A percentile compares a stretch with the other conserved stretches of the same genome.
phyloP scores from a whole-genome alignment of 139 green algal genomes.

The Chara braunii region DNA sequence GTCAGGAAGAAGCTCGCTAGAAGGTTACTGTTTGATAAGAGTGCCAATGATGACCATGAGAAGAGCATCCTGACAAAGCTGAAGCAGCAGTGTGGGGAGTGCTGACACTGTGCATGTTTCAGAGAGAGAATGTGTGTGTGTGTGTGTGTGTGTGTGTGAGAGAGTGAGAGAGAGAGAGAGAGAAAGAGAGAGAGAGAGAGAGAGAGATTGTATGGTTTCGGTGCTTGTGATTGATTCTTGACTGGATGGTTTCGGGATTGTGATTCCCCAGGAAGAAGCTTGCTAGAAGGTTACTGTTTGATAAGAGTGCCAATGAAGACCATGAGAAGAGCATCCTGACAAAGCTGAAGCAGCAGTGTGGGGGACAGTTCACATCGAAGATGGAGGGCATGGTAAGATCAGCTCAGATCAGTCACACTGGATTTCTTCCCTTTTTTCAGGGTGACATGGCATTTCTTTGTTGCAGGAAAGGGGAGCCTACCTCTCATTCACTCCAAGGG shows the following conservation, averaged over 20 bases:
- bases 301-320: constrained; percentile 81
- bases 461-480: too few species aligned
- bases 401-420: too few species aligned
- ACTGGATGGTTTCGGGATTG: too few species aligned
- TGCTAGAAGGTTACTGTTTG: constrained; percentile 65
- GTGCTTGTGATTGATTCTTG: background rate
- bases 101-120: too few species aligned
- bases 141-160: too few species aligned
- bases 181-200: background rate
- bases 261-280: constrained; percentile 69
- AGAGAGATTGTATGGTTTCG: background rate
- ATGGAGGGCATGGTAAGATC: constrained; percentile 97
- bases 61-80: constrained; percentile 83
- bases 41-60: constrained; percentile 87
- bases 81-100: constrained; percentile 99
- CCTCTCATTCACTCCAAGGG: background rate
- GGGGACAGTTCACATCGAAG: constrained; percentile 87
- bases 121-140: too few species aligned
- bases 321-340: constrained; percentile 88
- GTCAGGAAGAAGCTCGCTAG: constrained; percentile 74
- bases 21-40: constrained; percentile 74
- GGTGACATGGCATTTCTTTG: too few species aligned
- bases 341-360: constrained; percentile 97
- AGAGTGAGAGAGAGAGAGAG: background rate
- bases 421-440: too few species aligned